These are phyloP conservation scores for Suillus lakei DNA, from an alignment of 768 basidiomycete species.

Conservation along the genomic window DNA sequence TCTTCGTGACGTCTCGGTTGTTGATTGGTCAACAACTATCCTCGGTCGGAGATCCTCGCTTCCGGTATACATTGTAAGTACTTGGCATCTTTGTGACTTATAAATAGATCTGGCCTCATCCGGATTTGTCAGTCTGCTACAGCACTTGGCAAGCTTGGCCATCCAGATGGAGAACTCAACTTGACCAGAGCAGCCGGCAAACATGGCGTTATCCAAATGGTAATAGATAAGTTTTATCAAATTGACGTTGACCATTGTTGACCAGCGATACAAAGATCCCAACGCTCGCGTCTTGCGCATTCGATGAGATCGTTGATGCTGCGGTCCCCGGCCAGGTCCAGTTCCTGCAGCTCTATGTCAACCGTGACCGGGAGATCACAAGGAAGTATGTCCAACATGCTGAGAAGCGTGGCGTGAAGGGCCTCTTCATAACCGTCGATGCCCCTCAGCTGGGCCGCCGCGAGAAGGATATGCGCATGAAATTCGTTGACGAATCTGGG, in stretches of 20 bases:
- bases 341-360: conserved; percentile 91
- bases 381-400: conserved; percentile 89
- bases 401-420: conserved; percentile 89
- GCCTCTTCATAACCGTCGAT: conserved; percentile 95
- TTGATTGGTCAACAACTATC: conserved; percentile 87
- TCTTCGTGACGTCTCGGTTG: conserved; percentile 79
- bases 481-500: conserved; percentile 66
- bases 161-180: conserved; percentile 93
- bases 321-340: conserved; percentile 79
- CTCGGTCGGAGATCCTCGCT: conserved; percentile 75
- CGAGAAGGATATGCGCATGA: conserved; percentile 97
- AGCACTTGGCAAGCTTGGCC: conserved; percentile 91
- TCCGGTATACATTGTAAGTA: conserved; percentile 79
- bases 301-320: conserved; percentile 93
- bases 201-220: conserved; percentile 78
- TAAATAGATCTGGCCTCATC: conserved; percentile 13
- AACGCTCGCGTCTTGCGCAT: conserved; percentile 92
- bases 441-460: conserved; percentile 94
- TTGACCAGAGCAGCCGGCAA: conserved; percentile 88
- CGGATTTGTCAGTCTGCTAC: conserved; percentile 64
- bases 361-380: conserved; percentile 86
- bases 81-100: neutral
- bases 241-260: neutral
- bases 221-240: conserved; percentile 20
- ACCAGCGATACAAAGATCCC: conserved; percentile 68